phyloP scores from a whole-genome alignment of 2,329 filamentous ascomycete species.

The Teratosphaeria zuluensis region DNA sequence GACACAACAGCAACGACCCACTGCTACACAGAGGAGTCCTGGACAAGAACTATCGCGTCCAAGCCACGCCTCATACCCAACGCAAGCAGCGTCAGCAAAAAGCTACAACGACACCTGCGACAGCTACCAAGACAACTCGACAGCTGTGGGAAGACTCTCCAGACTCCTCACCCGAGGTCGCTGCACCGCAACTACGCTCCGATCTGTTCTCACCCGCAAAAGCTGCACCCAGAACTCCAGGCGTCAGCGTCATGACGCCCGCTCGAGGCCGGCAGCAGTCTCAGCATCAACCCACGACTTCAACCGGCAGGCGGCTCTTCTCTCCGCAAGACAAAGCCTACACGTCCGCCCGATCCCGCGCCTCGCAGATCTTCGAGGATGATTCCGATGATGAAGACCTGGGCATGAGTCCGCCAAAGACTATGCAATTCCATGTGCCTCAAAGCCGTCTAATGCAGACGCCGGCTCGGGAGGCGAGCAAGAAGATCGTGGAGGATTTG shows the following conservation, averaged over 20 bases:
- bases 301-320: conserved; percentile 27
- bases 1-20: conserved; percentile 52
- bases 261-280: conserved; percentile 10
- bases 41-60: conserved; percentile 89
- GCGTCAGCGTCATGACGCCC: conserved; percentile 74
- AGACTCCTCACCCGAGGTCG: conserved; percentile 54
- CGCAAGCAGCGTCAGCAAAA: conserved; percentile 21
- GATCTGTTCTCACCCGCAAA: conserved; percentile 55
- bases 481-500: conserved; percentile 71
- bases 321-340: conserved; percentile 21
- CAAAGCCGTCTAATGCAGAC: conserved; percentile 71
- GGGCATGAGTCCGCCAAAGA: conserved; percentile 76
- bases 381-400: conserved; percentile 49
- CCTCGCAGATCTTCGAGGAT: conserved; percentile 15
- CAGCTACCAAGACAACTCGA: conserved; percentile 18
- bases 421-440: conserved; percentile 74
- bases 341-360: conserved; percentile 7
- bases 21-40: conserved; percentile 74
- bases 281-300: conserved; percentile 17
- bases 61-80: conserved; percentile 67
- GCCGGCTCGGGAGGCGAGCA: conserved; percentile 71
- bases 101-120: conserved; percentile 20
- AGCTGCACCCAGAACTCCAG: conserved; percentile 56
- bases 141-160: conserved; percentile 36
- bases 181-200: conserved; percentile 70